Evolutionary conservation across 192 early-diverging fungal genomes (phyloP).

Genomic region (Dissophora globulifera): DNA sequence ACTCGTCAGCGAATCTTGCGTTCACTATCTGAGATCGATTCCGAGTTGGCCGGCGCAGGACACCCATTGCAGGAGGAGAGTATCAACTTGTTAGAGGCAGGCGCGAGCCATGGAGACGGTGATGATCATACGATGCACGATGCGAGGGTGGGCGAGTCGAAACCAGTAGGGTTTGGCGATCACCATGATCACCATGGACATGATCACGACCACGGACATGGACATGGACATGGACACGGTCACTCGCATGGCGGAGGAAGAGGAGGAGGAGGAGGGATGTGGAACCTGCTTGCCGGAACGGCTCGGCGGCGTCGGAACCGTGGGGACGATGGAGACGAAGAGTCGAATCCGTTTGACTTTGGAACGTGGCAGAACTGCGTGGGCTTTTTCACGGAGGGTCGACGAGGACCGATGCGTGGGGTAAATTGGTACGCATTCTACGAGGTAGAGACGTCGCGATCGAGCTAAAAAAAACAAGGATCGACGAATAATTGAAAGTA

Average conservation of each 20-base stretch:
- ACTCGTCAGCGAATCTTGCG: conserved; percentile 61
- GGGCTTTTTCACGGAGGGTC: conserved; percentile 81
- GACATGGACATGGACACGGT: conserved; percentile 22
- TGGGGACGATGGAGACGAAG: conserved; percentile 23
- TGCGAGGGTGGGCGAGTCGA: conserved; percentile 26
- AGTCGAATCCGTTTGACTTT: conserved; percentile 84
- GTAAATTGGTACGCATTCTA: conserved; percentile 71
- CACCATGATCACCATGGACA: conserved; percentile 34
- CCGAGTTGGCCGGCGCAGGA: conserved; percentile 55
- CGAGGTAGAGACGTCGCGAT: conserved; percentile 46
- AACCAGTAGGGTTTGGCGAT: conserved; percentile 50
- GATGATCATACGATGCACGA: conserved; percentile 37
- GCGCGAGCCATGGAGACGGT: conserved; percentile 37
- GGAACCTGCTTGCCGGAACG: conserved; percentile 53
- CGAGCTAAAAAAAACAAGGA: too few species aligned
- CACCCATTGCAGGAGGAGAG: conserved; percentile 40
- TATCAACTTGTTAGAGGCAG: conserved; percentile 40
- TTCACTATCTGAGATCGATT: conserved; percentile 54
- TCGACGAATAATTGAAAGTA: too few species aligned
- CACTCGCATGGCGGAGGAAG: conserved; percentile 16
- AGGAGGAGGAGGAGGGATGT: conserved; percentile 31
- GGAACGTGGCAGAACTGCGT: conserved; percentile 84
- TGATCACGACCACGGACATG: conserved; percentile 25
- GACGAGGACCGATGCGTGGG: conserved; percentile 65
- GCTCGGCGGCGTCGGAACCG: conserved; percentile 50